Percentiles rank a stretch among this genome's conserved stretches.
Conservation (phyloP, 2,329 filamentous ascomycete species). For the Nothophoma quercina region DNA sequence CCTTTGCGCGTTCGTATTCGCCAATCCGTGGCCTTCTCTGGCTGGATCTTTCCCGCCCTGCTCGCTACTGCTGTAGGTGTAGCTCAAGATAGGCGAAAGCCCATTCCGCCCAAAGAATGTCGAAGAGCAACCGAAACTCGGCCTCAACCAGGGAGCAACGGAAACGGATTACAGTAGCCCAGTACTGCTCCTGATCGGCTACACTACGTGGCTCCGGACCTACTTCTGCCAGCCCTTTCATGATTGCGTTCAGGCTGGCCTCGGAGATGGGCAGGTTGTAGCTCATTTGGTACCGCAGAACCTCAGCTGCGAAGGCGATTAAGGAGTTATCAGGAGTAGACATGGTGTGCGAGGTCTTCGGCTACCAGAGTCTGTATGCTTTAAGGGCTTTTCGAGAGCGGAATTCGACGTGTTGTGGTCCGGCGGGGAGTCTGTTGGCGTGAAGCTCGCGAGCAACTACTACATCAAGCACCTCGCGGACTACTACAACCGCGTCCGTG, state of each 20-base stretch:
- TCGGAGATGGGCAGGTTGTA: too few species aligned
- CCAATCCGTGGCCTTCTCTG: background rate
- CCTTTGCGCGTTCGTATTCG: background rate
- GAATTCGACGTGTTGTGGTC: background rate
- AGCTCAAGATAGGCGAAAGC: too few species aligned
- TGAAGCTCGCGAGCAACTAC: background rate
- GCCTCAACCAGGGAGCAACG: too few species aligned
- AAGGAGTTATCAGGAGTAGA: background rate
- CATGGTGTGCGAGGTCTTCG: background rate
- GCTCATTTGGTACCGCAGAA: background rate
- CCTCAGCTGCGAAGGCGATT: background rate
- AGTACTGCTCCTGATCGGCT: too few species aligned
- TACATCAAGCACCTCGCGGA: background rate
- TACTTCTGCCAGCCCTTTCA: too few species aligned
- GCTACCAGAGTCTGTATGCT: too few species aligned
- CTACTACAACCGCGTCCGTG: conserved; percentile 1
- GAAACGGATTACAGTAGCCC: too few species aligned
- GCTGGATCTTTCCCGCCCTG: background rate
- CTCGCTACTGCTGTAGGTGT: background rate
- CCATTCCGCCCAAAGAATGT: too few species aligned
- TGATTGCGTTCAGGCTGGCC: too few species aligned
- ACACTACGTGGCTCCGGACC: too few species aligned
- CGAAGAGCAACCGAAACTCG: too few species aligned
- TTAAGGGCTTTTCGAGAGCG: background rate
- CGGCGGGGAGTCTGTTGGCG: background rate